phyloP scores from a whole-genome alignment of 2,329 filamentous ascomycete species.

The Botrytis deweyae region DNA sequence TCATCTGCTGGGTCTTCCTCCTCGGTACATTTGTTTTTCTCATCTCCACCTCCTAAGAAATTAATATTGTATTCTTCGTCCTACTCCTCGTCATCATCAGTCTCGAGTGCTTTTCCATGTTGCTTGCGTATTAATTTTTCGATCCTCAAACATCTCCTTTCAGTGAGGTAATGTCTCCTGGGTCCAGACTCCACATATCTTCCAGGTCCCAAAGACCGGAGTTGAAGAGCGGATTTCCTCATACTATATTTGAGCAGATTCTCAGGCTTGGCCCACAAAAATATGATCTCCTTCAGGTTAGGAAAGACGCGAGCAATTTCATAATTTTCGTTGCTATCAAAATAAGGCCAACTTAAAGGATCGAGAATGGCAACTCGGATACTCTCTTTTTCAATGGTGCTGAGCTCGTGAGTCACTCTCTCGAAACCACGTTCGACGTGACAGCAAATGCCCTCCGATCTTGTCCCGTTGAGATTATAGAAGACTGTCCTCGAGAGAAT shows the following conservation, averaged over 20 bases:
- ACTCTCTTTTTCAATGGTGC: not conserved
- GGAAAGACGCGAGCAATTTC: not conserved
- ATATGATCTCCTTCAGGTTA: not conserved
- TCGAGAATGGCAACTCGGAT: not conserved
- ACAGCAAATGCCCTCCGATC: not conserved
- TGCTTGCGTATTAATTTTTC: not conserved
- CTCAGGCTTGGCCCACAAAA: not conserved
- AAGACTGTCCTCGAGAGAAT: not conserved
- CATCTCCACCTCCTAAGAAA: not conserved
- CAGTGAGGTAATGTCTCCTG: not conserved
- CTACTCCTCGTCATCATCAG: not conserved
- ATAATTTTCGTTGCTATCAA: not conserved
- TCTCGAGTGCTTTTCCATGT: not conserved
- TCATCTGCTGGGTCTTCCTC: not conserved
- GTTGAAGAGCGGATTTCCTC: not conserved
- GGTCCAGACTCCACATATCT: not conserved
- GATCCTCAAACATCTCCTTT: not conserved
- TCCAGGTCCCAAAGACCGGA: not conserved
- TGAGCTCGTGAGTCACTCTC: not conserved
- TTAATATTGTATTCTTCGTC: accelerated
- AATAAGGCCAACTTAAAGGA: not conserved
- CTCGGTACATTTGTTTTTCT: not conserved
- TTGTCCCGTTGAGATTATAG: not conserved
- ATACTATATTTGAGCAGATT: not conserved
- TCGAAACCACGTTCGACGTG: not conserved